A percentile compares a stretch with the other conserved stretches of the same genome.
Evolutionary conservation across 345 rosid genomes (phyloP).

Genomic region (Theobroma cacao): DNA sequence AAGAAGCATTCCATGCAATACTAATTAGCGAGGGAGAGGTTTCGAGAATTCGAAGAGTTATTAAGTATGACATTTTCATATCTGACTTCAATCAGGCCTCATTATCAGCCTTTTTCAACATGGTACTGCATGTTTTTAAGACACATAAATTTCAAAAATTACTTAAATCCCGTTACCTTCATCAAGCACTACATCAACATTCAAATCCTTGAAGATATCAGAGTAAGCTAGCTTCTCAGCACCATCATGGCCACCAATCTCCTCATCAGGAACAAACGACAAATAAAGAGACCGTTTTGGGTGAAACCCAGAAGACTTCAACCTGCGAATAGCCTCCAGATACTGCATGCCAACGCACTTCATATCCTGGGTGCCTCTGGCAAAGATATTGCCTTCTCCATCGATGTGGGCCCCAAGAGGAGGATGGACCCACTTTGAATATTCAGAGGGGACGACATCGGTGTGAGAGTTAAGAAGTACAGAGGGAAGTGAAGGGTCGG

Average conservation of each 20-base stretch:
- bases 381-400: conserved; percentile 63
- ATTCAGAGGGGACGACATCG: conserved; percentile 86
- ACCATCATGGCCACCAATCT: conserved; percentile 93
- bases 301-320: conserved; percentile 55
- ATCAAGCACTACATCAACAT: conserved; percentile 78
- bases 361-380: conserved; percentile 98
- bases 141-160: neutral
- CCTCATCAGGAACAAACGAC: conserved; percentile 87
- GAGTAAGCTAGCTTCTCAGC: conserved; percentile 69
- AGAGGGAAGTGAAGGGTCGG: conserved; percentile 60
- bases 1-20: neutral
- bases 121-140: neutral
- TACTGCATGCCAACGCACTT: conserved; percentile 98
- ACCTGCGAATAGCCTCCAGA: conserved; percentile 75
- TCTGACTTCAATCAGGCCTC: neutral
- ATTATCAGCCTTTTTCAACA: neutral
- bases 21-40: neutral
- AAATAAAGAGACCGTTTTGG: conserved; percentile 75
- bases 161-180: conserved; percentile 50
- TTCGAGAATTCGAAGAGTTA: no score
- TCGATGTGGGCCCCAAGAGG: conserved; percentile 80
- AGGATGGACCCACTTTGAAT: conserved; percentile 70
- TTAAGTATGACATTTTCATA: no score
- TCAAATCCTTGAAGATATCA: conserved; percentile 53
- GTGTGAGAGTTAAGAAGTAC: conserved; percentile 92